Conservation (phyloP, 139 green algal species). For the Ostreobium quekettii region DNA sequence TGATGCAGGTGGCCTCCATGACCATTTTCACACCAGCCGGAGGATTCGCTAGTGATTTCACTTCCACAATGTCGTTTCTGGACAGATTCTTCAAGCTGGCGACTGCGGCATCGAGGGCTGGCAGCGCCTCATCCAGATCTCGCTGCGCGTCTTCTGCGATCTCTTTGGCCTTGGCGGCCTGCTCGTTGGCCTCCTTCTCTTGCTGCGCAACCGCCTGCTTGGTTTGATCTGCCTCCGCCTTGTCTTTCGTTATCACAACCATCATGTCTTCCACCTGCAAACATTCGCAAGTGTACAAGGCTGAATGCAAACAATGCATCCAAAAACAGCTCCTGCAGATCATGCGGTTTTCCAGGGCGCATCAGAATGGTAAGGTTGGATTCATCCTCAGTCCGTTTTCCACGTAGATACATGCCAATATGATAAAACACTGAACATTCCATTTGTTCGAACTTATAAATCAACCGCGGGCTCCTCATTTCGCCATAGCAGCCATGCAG, state of each 20-base stretch:
- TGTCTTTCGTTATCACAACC: constrained; percentile 62
- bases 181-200: constrained; percentile 64
- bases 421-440: no score
- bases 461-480: no score
- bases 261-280: constrained; percentile 79
- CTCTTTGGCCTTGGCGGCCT: constrained; percentile 42
- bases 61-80: constrained; percentile 67
- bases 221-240: constrained; percentile 56
- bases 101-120: constrained; percentile 57
- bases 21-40: constrained; percentile 62
- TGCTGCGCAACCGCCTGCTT: constrained; percentile 44
- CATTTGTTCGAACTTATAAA: no score
- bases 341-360: no score
- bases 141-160: constrained; percentile 46
- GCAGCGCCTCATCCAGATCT: constrained; percentile 59
- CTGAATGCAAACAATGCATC: no score
- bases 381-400: no score
- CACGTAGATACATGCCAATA: no score
- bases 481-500: no score
- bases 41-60: constrained; percentile 64
- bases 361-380: no score
- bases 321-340: no score
- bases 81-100: constrained; percentile 59
- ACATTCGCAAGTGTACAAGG: no score
- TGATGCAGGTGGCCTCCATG: constrained; percentile 77